A percentile compares a stretch with the other conserved stretches of the same genome.
Evolutionary conservation across 257 asterid genomes (phyloP).

Genomic region (Marsdenia floribunda): DNA sequence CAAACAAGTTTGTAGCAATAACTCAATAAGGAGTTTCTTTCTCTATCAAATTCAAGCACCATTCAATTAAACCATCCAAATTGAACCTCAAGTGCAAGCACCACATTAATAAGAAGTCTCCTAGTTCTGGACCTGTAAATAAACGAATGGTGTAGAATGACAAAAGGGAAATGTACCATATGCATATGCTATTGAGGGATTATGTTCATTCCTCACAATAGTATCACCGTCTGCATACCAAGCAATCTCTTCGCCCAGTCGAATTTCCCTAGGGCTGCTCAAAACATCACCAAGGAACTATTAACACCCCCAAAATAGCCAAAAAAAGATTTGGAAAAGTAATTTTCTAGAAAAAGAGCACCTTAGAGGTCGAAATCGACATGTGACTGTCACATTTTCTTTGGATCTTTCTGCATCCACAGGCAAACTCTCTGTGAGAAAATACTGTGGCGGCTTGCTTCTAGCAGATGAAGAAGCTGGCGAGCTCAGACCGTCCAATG

Average conservation of each 20-base stretch:
- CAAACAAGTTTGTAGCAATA: neutral
- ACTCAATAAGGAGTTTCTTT: neutral
- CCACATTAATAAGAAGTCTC: neutral
- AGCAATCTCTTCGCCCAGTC: conserved; percentile 96
- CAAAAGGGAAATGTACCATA: conserved; percentile 54
- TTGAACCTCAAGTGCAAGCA: neutral
- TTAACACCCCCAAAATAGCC: conserved; percentile 10
- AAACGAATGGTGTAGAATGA: conserved; percentile 7
- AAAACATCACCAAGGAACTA: conserved; percentile 18
- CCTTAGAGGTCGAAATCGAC: conserved; percentile 99
- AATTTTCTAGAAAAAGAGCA: conserved; percentile 19
- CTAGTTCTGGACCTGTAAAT: conserved; percentile 5
- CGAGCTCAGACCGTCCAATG: conserved; percentile 61
- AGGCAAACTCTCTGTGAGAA: conserved; percentile 42
- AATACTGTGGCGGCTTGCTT: conserved; percentile 60
- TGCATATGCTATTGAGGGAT: conserved; percentile 87
- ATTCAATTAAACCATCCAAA: neutral
- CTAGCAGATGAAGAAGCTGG: conserved; percentile 85
- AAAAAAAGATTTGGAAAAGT: neutral
- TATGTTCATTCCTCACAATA: conserved; percentile 87
- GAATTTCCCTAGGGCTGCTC: conserved; percentile 88
- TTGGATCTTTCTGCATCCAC: conserved; percentile 61
- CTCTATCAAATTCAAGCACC: neutral
- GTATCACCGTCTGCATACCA: conserved; percentile 99
- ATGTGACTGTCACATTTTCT: conserved; percentile 92